Base-by-base conservation (phyloP, 441 rosid genomes). In the Erysimum cheiri region DNA sequence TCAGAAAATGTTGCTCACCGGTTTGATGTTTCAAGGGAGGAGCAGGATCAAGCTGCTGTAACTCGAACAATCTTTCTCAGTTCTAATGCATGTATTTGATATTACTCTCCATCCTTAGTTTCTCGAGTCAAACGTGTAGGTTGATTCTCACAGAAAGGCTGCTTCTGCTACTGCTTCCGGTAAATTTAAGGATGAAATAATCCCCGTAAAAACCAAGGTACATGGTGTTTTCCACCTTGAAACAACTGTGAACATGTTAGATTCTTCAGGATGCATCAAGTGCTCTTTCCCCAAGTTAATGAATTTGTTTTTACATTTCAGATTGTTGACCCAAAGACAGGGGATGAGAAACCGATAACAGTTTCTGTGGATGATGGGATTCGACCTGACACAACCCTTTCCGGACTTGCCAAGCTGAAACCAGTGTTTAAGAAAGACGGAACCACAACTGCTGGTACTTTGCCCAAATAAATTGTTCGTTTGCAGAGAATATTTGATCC, bases 21-120 rank as follows among this genome's bases (percentile, higher is more conserved):
- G 49, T 95, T 87, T 72, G 90, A 93, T 60, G 96, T 95, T 71
- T 80, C 91, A 59, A 87, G 96, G 84, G 84, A 83, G 80, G 99
- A 95, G 85, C 99, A 95, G 74, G 99, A 95, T 71, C 89, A 85
- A 80, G 98, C 99, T 69, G 93, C 99, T 57, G 99, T 95, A 80
- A 82, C 93, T 81, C 57, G 47, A 59, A 50, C 71, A 7, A 24
- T 31, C 36, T 14, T 60, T 12, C 39, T 49, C 13, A 36, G 37
- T 66, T 36, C 46, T 22, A 6, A 12, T 62, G 32, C 31, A 12
- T 37, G 11, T 1, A 36, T 36, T 19, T 11, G 31, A 36, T 5
- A 10, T 36, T 57, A 57, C 15, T 10, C 46, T 55, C 9, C 14
- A 57, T 57, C 32, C 32, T 57, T 36, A 36, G 46, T 36, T 57